These are phyloP conservation scores for Omphalotus guepiniiformis DNA, from an alignment of 768 basidiomycete species.

Conservation along the genomic window DNA sequence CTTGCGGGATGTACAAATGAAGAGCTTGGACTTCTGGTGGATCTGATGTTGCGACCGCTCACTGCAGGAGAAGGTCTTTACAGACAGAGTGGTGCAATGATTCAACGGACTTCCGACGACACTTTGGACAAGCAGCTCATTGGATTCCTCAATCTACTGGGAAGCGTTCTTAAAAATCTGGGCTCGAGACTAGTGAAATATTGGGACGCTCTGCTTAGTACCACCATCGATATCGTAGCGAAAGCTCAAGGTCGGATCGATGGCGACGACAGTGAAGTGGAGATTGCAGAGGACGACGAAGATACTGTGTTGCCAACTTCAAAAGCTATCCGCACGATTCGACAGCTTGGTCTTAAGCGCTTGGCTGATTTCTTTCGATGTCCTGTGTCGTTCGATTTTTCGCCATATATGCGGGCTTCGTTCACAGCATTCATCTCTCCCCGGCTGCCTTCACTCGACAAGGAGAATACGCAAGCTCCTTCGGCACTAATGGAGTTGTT, in stretches of 20 bases:
- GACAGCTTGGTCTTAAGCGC: slow-evolving; percentile 83
- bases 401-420: slow-evolving; percentile 58
- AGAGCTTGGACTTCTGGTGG: slow-evolving; percentile 75
- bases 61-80: slow-evolving; percentile 22
- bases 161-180: slow-evolving; percentile 78
- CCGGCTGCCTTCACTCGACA: slow-evolving; percentile 66
- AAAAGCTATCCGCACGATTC: slow-evolving; percentile 55
- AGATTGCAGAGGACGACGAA: slow-evolving; percentile 31
- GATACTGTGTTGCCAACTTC: slow-evolving; percentile 23
- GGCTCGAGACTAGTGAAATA: slow-evolving; percentile 63
- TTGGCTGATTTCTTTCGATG: slow-evolving; percentile 84
- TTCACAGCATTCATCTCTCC: slow-evolving; percentile 79
- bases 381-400: slow-evolving; percentile 70
- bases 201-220: slow-evolving; percentile 75
- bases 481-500: slow-evolving; percentile 87
- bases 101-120: slow-evolving; percentile 12
- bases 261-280: slow-evolving; percentile 31
- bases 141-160: slow-evolving; percentile 82
- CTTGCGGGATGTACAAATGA: slow-evolving; percentile 65
- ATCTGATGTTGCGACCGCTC: slow-evolving; percentile 84
- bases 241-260: slow-evolving; percentile 60
- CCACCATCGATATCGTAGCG: slow-evolving; percentile 60
- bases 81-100: slow-evolving; percentile 19
- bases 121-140: slow-evolving; percentile 64
- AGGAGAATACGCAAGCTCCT: slow-evolving; percentile 89